Base-by-base conservation (phyloP, 306 rosid species). In the Ormosia emarginata region DNA sequence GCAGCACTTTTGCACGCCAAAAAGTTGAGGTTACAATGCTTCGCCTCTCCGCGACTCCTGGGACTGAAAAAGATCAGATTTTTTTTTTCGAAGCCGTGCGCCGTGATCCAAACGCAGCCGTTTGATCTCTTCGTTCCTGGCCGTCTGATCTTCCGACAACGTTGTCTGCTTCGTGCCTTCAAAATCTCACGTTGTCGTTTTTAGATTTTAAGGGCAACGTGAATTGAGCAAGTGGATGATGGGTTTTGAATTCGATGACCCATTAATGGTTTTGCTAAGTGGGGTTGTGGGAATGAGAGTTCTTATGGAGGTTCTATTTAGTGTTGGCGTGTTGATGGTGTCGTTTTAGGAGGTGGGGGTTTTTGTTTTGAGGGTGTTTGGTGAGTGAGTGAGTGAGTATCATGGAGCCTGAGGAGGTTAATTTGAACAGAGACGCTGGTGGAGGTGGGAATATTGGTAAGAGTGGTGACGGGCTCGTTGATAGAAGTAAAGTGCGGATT, bases 401-500 rank as follows among this genome's bases (percentile, higher is more conserved):
- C 34, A 95, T 93, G 98, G 95, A 88, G 86, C 8, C 78, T 57
- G 84, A 72, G 81, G 92, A 77, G 63, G 36, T 87, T 65, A 90
- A 86, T 88, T 87, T 95, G 90, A 92, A 86, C 79, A 86, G 66
- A 75, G 92, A 86, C 67, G 90, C 69, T 61, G 69, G 69, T 43
- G 86, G 65, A 17, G 84, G 57, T 29, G 85, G 64, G 18, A 78
- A 75, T n/a, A 90, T 66, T 29, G 78, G 83, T 56, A 88, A 77
- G 74, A 73, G 77, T 33, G 89, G 89, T 32, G 99, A 93, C 66
- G 97, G 93, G 3, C 94, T 94, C 49, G 88, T 96, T 71, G 99
- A 96, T 71, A 87, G 99, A 85, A 96, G 97, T 81, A 94, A 90
- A 84, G 99, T 96, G 39, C 85, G 94, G 89, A 96, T 96, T 86